Base-by-base conservation (phyloP, 2,329 filamentous ascomycete species). In the Aureobasidium sp. region DNA sequence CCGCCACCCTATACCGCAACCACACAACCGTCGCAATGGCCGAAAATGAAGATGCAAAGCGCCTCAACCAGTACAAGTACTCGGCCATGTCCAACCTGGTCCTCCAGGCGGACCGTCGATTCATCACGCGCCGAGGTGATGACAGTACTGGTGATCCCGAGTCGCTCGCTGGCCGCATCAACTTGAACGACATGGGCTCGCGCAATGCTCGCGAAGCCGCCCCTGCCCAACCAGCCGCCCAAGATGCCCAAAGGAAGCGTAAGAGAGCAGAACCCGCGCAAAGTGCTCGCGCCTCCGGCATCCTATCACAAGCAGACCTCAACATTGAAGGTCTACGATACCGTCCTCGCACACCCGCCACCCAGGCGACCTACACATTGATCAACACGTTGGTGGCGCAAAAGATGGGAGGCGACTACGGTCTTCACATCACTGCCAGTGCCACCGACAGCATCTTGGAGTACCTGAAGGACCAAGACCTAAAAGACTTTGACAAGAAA, bases 401-500 rank as follows among this genome's bases (percentile, higher is more conserved):
- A 68, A 88, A 88, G 67, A 83, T 99, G 43, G 94, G 95, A 61
- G 95, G 94, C 60, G 94, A 99, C 73, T 93, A 97, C 15, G 87
- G 93, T 1, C 89, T 95, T 65, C 90, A 95, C 69, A 87, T 95
- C 57, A 90, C 95, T 46, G 84, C 90, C 67, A 99, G 94, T 74
- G 95, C 94, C 17, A 93, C 94, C 15, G 94, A 99, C 72, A 91
- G 89, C 3, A 86, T 92, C 2, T 74, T 99, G 57, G 94, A 99
- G 71, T 90, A 88, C 64, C 78, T 99, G 46, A 99, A 99, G 74
- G 92, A 97, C 67, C 92, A 96, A 64, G 88, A 92, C 64, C 79
- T 96, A 77, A 97, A 97, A 74, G 94, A 99, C 71, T 89, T 95
- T 62, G 94, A 99, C 73, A 96, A 95, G 79, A 99, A 99, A 79